phyloP scores from a whole-genome alignment of 495 filamentous ascomycete genomes.

The Talaromyces nanjingensis region DNA sequence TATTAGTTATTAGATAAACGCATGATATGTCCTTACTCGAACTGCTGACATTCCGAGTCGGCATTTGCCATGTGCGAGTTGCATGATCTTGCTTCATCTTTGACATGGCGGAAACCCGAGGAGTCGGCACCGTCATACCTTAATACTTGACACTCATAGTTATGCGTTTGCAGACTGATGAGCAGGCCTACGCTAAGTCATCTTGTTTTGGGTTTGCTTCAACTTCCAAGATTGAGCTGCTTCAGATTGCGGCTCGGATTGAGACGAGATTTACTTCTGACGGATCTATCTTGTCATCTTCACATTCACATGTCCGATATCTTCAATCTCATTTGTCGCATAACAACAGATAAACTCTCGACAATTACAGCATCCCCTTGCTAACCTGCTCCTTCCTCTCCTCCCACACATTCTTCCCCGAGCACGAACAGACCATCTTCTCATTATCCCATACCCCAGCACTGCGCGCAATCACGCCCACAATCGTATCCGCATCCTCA shows the following conservation, averaged over 20 bases:
- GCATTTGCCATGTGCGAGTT: background rate
- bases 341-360: background rate
- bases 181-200: background rate
- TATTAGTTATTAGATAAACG: background rate
- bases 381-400: conserved; percentile 84
- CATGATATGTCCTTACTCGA: background rate
- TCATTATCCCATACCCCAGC: conserved; percentile 98
- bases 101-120: background rate
- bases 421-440: conserved; percentile 92
- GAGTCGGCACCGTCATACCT: background rate
- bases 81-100: background rate
- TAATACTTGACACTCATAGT: background rate
- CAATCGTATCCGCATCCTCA: conserved; percentile 74
- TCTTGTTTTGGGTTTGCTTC: background rate
- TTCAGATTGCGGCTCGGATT: background rate
- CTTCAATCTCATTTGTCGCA: background rate
- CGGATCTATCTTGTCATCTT: background rate
- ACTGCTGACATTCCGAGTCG: background rate
- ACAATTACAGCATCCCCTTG: conserved; percentile 68
- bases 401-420: conserved; percentile 96
- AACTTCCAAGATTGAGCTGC: background rate
- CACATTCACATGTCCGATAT: background rate
- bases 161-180: background rate
- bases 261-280: background rate
- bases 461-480: conserved; percentile 89